phyloP scores from a whole-genome alignment of 2,329 filamentous ascomycete genomes.

The Apiospora malaysiana region DNA sequence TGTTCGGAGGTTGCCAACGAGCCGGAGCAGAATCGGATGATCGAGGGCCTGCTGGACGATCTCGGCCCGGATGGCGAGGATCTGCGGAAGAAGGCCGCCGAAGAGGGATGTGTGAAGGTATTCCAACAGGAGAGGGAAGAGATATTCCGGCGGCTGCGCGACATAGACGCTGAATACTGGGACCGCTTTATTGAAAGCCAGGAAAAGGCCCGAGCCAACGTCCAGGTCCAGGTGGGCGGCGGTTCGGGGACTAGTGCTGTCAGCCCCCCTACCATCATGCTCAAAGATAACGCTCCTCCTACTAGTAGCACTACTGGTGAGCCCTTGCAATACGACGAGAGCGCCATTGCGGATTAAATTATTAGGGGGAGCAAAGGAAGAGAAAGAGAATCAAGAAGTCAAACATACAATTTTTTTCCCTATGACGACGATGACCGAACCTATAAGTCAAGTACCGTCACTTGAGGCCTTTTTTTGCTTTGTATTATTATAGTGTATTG shows the following conservation, averaged over 20 bases:
- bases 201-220: slow-evolving; percentile 63
- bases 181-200: slow-evolving; percentile 66
- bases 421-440: neutral
- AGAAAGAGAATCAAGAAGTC: neutral
- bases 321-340: slow-evolving; percentile 42
- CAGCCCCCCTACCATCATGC: slow-evolving; percentile 24
- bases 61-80: slow-evolving; percentile 68
- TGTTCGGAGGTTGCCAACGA: slow-evolving; percentile 54
- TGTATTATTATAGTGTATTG: slow-evolving; percentile 1
- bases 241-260: slow-evolving; percentile 27
- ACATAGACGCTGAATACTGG: slow-evolving; percentile 71
- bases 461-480: neutral
- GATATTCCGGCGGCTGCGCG: slow-evolving; percentile 56
- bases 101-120: slow-evolving; percentile 64
- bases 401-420: neutral
- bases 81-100: slow-evolving; percentile 56
- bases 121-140: slow-evolving; percentile 64
- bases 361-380: neutral
- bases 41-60: slow-evolving; percentile 68
- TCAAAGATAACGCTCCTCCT: slow-evolving; percentile 28
- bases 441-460: neutral
- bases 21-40: slow-evolving; percentile 55
- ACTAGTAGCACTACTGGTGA: slow-evolving; percentile 23
- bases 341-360: slow-evolving; percentile 48
- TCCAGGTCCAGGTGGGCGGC: slow-evolving; percentile 39